Conservation (phyloP, 768 basidiomycete species). For the Panellus pusillus region DNA sequence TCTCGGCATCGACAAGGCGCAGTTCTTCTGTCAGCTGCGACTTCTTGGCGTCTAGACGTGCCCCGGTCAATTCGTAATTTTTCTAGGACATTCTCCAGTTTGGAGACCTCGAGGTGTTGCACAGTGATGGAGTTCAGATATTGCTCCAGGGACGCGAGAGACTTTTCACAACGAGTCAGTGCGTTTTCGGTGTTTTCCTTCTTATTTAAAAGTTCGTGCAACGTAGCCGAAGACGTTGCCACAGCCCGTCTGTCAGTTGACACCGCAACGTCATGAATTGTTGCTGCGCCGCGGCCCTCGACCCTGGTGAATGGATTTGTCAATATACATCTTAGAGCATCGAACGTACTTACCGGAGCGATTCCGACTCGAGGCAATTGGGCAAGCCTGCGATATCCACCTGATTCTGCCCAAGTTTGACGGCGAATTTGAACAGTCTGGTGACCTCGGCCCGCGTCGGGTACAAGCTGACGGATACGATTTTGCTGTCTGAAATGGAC, state of each 20-base stretch:
- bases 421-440: constrained; percentile 31
- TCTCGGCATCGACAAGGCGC: constrained; percentile 14
- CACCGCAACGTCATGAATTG: constrained; percentile 24
- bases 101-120: constrained; percentile 19
- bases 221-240: constrained; percentile 5
- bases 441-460: constrained; percentile 39
- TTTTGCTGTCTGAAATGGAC: constrained; percentile 32
- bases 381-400: constrained; percentile 18
- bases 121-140: constrained; percentile 19
- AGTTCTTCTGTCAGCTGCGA: constrained; percentile 18
- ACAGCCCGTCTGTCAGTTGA: constrained; percentile 5
- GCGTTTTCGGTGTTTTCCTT: constrained; percentile 9
- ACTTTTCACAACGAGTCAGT: constrained; percentile 19
- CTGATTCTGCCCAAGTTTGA: constrained; percentile 20
- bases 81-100: constrained; percentile 18
- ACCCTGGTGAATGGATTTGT: constrained; percentile 11
- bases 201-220: not conserved
- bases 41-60: constrained; percentile 14
- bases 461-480: constrained; percentile 36
- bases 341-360: constrained; percentile 15
- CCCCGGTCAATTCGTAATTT: constrained; percentile 21
- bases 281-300: constrained; percentile 24
- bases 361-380: constrained; percentile 16
- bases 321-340: too few species aligned
- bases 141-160: constrained; percentile 18